phyloP scores from a whole-genome alignment of 495 filamentous ascomycete genomes.

The Daldinia caldariorum region DNA sequence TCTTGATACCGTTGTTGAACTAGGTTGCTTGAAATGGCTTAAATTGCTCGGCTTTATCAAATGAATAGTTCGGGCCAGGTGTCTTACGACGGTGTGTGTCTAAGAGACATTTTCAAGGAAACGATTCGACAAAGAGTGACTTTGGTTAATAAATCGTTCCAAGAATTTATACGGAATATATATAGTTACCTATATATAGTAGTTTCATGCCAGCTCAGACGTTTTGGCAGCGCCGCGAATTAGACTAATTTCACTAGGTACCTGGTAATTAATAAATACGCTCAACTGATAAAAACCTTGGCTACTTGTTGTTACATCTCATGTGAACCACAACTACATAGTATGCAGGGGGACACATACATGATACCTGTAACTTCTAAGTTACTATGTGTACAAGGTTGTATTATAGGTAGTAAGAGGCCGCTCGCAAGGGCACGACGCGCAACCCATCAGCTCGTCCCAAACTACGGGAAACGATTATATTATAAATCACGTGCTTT shows the following conservation, averaged over 20 bases:
- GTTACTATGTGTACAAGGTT: too few relatives aligned
- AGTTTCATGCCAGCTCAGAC: too few relatives aligned
- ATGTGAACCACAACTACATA: not conserved
- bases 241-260: not conserved
- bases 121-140: not conserved
- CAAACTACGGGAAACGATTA: not conserved
- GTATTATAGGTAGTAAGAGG: constrained; percentile 2
- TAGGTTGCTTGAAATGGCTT: not conserved
- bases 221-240: not conserved
- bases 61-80: not conserved
- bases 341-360: not conserved
- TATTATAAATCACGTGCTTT: not conserved
- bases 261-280: too few relatives aligned
- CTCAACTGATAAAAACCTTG: not conserved
- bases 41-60: not conserved
- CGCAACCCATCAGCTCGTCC: not conserved
- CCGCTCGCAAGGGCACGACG: not conserved
- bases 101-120: not conserved
- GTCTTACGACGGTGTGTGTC: not conserved
- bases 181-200: too few relatives aligned
- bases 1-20: not conserved
- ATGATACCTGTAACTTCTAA: too few relatives aligned
- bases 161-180: not conserved
- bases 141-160: not conserved
- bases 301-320: not conserved